phyloP scores from a whole-genome alignment of 352 stramenopile genomes.

The Globisporangium cystogenes region DNA sequence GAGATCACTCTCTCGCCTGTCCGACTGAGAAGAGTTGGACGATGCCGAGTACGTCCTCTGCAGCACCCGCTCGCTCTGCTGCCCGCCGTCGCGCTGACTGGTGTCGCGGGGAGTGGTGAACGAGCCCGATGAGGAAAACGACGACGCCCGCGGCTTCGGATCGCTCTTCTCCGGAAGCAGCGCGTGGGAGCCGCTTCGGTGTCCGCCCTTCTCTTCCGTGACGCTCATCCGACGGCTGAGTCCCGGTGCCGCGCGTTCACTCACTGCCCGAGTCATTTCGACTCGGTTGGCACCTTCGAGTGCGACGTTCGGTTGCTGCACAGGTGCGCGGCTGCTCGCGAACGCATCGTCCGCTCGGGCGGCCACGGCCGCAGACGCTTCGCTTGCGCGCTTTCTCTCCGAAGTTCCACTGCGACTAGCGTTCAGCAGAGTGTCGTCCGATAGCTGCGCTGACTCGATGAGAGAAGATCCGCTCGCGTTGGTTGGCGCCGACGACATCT shows the following conservation, averaged over 20 bases:
- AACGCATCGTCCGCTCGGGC: too few species aligned
- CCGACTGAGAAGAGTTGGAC: slow-evolving; percentile 3
- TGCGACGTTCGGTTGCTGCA: not conserved
- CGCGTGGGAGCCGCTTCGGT: slow-evolving; percentile 16
- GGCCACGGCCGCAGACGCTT: too few species aligned
- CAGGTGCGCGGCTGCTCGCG: not conserved
- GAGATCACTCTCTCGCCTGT: slow-evolving; percentile 13
- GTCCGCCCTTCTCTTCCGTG: slow-evolving; percentile 18
- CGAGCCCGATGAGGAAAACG: slow-evolving; percentile 23
- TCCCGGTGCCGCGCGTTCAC: slow-evolving; percentile 1
- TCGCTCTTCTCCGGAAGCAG: slow-evolving; percentile 9
- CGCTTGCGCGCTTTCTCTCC: too few species aligned
- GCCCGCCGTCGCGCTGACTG: slow-evolving; percentile 1
- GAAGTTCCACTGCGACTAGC: too few species aligned
- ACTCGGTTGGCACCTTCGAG: not conserved
- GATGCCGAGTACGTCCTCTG: slow-evolving; percentile 12
- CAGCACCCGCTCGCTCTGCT: not conserved
- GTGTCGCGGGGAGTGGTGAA: not conserved
- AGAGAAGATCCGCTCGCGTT: too few species aligned
- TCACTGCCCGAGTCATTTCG: not conserved
- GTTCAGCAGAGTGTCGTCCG: too few species aligned
- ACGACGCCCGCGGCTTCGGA: slow-evolving; percentile 30
- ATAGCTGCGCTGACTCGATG: too few species aligned
- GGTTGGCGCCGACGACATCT: too few species aligned
- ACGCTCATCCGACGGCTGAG: slow-evolving; percentile 8